Percentiles rank a stretch among this genome's conserved stretches.
Conservation (phyloP, 208 protist species). For the Leishmania lainsoni region DNA sequence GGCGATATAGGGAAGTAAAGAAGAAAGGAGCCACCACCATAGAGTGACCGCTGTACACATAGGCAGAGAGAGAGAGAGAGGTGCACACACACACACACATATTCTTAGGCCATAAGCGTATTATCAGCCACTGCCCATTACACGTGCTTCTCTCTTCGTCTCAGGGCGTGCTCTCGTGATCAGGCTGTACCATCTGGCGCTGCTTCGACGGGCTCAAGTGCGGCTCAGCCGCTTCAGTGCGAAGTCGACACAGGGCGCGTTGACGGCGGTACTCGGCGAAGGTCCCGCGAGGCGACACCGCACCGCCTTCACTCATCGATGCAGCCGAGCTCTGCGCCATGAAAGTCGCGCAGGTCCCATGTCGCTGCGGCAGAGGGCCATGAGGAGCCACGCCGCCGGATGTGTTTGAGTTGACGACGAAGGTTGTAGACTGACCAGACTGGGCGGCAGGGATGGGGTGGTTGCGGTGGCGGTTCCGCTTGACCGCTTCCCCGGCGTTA, state of each 20-base stretch:
- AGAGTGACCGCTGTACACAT: no score
- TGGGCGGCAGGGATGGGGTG: not conserved
- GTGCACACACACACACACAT: not conserved
- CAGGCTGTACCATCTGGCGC: conserved; percentile 13
- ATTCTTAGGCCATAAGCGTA: not conserved
- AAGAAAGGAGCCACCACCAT: no score
- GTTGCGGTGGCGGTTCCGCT: conserved; percentile 9
- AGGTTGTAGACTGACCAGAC: not conserved
- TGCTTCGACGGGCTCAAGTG: conserved; percentile 13
- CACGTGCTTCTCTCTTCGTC: not conserved
- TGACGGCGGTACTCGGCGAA: conserved; percentile 36
- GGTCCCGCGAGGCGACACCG: conserved; percentile 18
- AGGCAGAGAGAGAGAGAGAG: no score
- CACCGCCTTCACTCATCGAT: not conserved
- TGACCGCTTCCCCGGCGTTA: conserved; percentile 20
- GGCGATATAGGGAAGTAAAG: no score
- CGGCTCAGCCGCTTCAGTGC: conserved; percentile 13
- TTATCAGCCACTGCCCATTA: not conserved
- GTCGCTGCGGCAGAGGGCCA: not conserved
- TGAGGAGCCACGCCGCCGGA: not conserved
- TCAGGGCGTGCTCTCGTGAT: conserved; percentile 5
- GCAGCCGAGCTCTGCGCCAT: not conserved
- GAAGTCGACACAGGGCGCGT: conserved; percentile 22
- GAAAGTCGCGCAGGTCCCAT: not conserved
- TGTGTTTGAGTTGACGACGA: not conserved